Percentiles rank a stretch among this genome's conserved stretches.
phyloP scores from a whole-genome alignment of 768 basidiomycete species.

The Russula griseocarnosa region DNA sequence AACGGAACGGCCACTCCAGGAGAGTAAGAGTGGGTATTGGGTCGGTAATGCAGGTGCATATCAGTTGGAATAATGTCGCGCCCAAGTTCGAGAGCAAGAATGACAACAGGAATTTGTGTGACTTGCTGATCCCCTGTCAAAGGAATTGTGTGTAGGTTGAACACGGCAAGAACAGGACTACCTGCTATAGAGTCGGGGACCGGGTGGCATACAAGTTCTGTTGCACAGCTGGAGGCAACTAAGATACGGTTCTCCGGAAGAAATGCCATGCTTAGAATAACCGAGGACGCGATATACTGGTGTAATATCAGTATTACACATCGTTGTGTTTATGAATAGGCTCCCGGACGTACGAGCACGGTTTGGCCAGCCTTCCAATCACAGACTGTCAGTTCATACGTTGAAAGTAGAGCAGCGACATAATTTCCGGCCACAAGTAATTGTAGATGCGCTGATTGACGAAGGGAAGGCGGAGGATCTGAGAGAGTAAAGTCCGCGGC shows the following conservation, averaged over 20 bases:
- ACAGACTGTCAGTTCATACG: background rate
- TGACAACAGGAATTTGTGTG: background rate
- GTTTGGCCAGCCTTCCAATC: conserved; percentile 18
- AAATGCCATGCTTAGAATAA: background rate
- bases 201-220: background rate
- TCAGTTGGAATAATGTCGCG: background rate
- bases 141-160: background rate
- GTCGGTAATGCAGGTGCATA: background rate
- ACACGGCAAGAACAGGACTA: background rate
- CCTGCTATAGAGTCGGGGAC: background rate
- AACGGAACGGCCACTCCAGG: conserved; percentile 10
- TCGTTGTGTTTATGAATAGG: background rate
- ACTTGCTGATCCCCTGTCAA: background rate
- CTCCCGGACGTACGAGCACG: conserved; percentile 7
- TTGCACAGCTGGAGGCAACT: background rate
- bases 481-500: background rate
- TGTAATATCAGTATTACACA: background rate
- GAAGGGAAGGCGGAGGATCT: background rate
- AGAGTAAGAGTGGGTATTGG: conserved; percentile 9
- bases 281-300: background rate
- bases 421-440: background rate
- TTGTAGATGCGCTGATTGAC: background rate
- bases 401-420: background rate
- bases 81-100: conserved; percentile 12
- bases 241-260: conserved; percentile 10